A percentile compares a stretch with the other conserved stretches of the same genome.
These are phyloP conservation scores for Raffaelea ambrosiae DNA, from an alignment of 2,329 filamentous ascomycete genomes.

Conservation along the genomic window DNA sequence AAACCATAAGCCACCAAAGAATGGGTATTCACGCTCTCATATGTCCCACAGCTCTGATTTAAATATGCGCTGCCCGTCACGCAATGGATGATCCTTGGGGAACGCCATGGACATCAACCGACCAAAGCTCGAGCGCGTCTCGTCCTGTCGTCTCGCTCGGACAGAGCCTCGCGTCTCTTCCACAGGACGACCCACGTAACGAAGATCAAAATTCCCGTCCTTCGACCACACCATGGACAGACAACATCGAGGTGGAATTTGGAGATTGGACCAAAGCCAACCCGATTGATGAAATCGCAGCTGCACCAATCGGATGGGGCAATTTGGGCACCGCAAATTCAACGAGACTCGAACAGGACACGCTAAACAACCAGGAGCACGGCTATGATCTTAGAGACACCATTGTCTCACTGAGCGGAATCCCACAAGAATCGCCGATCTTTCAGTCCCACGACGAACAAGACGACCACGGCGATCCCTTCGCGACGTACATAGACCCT, in stretches of 20 bases:
- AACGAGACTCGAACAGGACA: constrained; percentile 14
- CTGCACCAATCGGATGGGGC: background rate
- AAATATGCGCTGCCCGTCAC: constrained; percentile 9
- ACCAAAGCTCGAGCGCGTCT: constrained; percentile 15
- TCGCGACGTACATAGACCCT: no score
- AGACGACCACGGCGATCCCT: no score
- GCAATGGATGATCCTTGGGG: constrained; percentile 56
- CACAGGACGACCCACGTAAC: background rate
- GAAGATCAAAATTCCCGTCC: constrained; percentile 7
- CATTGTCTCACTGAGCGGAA: background rate
- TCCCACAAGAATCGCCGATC: no score
- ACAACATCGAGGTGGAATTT: constrained; percentile 29
- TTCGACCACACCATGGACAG: constrained; percentile 28
- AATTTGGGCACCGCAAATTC: background rate
- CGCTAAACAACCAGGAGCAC: constrained; percentile 19
- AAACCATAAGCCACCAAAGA: no score
- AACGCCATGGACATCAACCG: constrained; percentile 47
- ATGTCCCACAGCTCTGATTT: background rate
- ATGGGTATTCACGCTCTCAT: background rate
- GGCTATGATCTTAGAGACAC: no score
- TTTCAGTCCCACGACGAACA: no score
- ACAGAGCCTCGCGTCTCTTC: background rate
- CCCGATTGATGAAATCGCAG: constrained; percentile 11
- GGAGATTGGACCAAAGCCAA: constrained; percentile 27
- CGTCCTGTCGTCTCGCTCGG: background rate